Percentiles rank a stretch among this genome's conserved stretches.
phyloP scores from a whole-genome alignment of 805 yeast genomes.

The Zygotorulaspora danielsina region DNA sequence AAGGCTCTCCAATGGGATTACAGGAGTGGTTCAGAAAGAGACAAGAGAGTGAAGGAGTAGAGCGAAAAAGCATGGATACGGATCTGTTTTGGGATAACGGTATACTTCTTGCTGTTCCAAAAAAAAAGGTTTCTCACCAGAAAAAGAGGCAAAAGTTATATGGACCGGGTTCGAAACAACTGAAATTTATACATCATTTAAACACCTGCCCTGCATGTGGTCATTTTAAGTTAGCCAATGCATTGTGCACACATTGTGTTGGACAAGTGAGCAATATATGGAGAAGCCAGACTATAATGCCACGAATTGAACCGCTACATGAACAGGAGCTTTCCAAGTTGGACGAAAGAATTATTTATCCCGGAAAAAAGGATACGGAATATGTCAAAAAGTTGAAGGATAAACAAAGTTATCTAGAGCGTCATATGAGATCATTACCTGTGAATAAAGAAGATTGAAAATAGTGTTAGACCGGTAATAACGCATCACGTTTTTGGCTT shows the following conservation, averaged over 20 bases:
- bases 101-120: slow-evolving; percentile 84
- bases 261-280: slow-evolving; percentile 73
- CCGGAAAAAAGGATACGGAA: slow-evolving; percentile 57
- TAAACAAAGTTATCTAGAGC: slow-evolving; percentile 52
- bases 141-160: slow-evolving; percentile 79
- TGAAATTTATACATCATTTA: slow-evolving; percentile 68
- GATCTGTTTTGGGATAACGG: slow-evolving; percentile 58
- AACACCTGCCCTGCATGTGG: slow-evolving; percentile 97
- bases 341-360: slow-evolving; percentile 66
- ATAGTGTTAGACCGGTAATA: slow-evolving; percentile 1
- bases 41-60: background rate
- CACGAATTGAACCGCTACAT: slow-evolving; percentile 27
- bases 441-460: slow-evolving; percentile 31
- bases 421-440: slow-evolving; percentile 54
- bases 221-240: slow-evolving; percentile 80
- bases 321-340: slow-evolving; percentile 44
- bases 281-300: slow-evolving; percentile 41
- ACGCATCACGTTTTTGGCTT: background rate
- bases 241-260: slow-evolving; percentile 90
- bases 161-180: slow-evolving; percentile 78
- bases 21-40: slow-evolving; percentile 4
- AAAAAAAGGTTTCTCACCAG: slow-evolving; percentile 84
- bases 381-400: slow-evolving; percentile 45
- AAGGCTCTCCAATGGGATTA: slow-evolving; percentile 8
- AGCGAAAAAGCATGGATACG: background rate